A percentile compares a stretch with the other conserved stretches of the same genome.
Evolutionary conservation across 306 rosid genomes (phyloP).

Genomic region (Lathyrus aphaca): DNA sequence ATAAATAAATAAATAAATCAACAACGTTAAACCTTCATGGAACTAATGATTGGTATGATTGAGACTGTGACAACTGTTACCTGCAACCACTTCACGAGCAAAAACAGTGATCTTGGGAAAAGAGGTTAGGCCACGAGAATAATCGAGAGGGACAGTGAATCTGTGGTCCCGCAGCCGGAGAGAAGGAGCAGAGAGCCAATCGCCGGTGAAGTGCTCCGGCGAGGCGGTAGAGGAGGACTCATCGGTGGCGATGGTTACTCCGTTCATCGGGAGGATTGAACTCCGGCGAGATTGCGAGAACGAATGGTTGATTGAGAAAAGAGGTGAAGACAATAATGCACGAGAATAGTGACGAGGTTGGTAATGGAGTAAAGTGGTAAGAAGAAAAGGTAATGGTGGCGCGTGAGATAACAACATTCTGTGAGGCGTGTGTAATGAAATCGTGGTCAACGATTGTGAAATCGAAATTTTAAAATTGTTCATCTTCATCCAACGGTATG

Average conservation of each 20-base stretch:
- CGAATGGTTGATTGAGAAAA: slow-evolving; percentile 27
- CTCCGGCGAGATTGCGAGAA: slow-evolving; percentile 35
- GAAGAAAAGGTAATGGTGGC: slow-evolving; percentile 40
- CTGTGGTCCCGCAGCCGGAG: slow-evolving; percentile 84
- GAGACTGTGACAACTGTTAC: slow-evolving; percentile 36
- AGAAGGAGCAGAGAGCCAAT: slow-evolving; percentile 84
- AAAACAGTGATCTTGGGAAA: slow-evolving; percentile 71
- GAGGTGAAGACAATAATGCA: not conserved
- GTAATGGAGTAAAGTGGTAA: slow-evolving; percentile 19
- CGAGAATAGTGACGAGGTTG: slow-evolving; percentile 27
- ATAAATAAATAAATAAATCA: not conserved
- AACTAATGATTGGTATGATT: not conserved
- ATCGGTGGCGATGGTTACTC: not conserved
- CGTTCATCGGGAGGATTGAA: slow-evolving; percentile 47
- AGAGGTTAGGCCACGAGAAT: slow-evolving; percentile 49
- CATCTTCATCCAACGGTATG: slow-evolving; percentile 22
- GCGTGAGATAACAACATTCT: slow-evolving; percentile 41
- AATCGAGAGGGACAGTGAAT: slow-evolving; percentile 72
- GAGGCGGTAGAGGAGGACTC: slow-evolving; percentile 5
- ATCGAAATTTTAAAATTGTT: not conserved
- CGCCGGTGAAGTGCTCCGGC: slow-evolving; percentile 64
- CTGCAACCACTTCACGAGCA: slow-evolving; percentile 94
- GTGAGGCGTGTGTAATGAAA: slow-evolving; percentile 13
- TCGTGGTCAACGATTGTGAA: not conserved
- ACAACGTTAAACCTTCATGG: slow-evolving; percentile 9